phyloP scores from a whole-genome alignment of 2,329 filamentous ascomycete genomes.

The Paracoccidioides brasiliensis region DNA sequence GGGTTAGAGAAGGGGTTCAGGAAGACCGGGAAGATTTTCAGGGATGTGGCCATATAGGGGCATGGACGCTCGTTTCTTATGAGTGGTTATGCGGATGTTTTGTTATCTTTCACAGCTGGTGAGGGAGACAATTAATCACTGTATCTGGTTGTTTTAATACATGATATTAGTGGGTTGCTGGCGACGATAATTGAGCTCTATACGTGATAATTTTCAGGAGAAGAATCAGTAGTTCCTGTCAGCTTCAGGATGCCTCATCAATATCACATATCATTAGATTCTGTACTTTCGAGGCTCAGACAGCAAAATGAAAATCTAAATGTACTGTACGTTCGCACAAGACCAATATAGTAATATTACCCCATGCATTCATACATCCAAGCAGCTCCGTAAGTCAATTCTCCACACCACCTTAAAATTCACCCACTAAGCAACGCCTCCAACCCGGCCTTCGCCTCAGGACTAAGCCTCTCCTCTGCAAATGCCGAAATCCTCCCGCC shows the following conservation, averaged over 20 bases:
- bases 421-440: slow-evolving; percentile 33
- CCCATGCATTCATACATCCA: not conserved
- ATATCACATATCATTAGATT: not conserved
- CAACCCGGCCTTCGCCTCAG: slow-evolving; percentile 41
- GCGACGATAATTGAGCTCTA: no score
- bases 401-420: not conserved
- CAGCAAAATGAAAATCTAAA: not conserved
- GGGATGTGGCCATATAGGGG: no score
- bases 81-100: no score
- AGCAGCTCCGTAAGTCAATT: not conserved
- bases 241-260: not conserved
- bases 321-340: not conserved
- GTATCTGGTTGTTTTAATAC: no score
- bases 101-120: no score
- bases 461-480: slow-evolving; percentile 56
- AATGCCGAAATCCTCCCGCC: slow-evolving; percentile 57
- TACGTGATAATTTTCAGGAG: no score
- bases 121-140: no score
- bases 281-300: not conserved
- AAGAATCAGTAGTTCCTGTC: not conserved
- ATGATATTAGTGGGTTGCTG: no score
- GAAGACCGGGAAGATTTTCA: no score
- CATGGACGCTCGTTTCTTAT: no score
- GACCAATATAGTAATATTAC: not conserved
- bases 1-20: no score